Percentiles rank a stretch among this genome's conserved stretches.
These are phyloP conservation scores for Didymella pinodella DNA, from an alignment of 2,329 filamentous ascomycete genomes.

Conservation along the genomic window DNA sequence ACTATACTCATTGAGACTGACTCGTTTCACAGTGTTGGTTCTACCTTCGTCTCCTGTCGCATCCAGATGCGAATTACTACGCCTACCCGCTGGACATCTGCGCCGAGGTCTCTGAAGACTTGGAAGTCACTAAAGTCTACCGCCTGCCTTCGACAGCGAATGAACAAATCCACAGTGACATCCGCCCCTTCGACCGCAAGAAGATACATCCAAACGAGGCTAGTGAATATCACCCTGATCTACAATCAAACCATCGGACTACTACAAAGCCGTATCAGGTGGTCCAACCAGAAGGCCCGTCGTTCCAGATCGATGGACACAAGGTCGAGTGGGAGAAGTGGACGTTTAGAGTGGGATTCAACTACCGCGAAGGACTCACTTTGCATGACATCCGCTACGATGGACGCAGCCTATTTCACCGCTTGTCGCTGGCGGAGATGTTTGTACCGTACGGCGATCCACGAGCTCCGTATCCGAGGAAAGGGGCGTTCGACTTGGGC, in stretches of 20 bases:
- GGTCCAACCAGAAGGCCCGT: constrained; percentile 37
- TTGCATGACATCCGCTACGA: constrained; percentile 54
- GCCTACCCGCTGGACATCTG: constrained; percentile 65
- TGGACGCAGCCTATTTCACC: constrained; percentile 52
- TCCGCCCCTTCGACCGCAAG: constrained; percentile 52
- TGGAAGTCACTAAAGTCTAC: constrained; percentile 61
- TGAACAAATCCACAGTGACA: constrained; percentile 50
- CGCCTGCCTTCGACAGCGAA: constrained; percentile 55
- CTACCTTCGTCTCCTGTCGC: constrained; percentile 49
- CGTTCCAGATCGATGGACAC: constrained; percentile 32
- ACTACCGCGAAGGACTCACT: constrained; percentile 56
- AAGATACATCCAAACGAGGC: constrained; percentile 50
- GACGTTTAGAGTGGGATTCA: constrained; percentile 55
- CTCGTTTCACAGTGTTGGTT: constrained; percentile 46
- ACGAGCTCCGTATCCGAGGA: constrained; percentile 53
- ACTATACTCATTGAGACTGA: neutral
- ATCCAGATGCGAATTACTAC: constrained; percentile 64
- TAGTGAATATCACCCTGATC: constrained; percentile 37
- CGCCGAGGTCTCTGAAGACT: constrained; percentile 60
- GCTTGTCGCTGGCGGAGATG: constrained; percentile 55
- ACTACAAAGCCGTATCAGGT: constrained; percentile 35
- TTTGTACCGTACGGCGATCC: constrained; percentile 57
- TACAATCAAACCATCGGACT: constrained; percentile 21
- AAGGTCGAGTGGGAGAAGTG: constrained; percentile 55
- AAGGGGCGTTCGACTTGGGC: constrained; percentile 57